phyloP scores from a whole-genome alignment of 257 asterid species.

The Paulownia fortunei region DNA sequence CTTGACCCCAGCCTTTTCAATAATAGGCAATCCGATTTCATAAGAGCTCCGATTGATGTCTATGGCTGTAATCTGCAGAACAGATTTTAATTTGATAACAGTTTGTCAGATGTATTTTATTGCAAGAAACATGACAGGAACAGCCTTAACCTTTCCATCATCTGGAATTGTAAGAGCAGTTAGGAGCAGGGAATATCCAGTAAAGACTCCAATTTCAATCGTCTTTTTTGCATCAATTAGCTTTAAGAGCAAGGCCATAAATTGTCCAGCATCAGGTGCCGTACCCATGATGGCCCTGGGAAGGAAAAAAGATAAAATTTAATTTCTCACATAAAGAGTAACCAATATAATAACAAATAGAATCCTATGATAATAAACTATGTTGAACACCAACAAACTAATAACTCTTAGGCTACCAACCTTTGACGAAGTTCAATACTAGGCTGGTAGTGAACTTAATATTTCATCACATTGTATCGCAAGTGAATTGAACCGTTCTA shows the following conservation, averaged over 20 bases:
- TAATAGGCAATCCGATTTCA: slow-evolving; percentile 57
- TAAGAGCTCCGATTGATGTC: slow-evolving; percentile 47
- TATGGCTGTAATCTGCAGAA: slow-evolving; percentile 57
- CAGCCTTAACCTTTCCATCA: slow-evolving; percentile 53
- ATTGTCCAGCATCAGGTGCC: slow-evolving; percentile 62
- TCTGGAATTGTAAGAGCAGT: slow-evolving; percentile 68
- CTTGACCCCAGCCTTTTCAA: slow-evolving; percentile 53
- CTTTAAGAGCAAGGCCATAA: slow-evolving; percentile 49
- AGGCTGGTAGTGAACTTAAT: background rate
- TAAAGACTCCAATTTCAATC: slow-evolving; percentile 63
- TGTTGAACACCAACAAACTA: background rate
- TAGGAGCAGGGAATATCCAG: slow-evolving; percentile 65
- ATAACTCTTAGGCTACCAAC: background rate
- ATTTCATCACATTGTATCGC: background rate
- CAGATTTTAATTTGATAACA: background rate
- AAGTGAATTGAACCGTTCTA: background rate
- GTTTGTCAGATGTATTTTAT: background rate
- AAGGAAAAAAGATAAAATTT: background rate
- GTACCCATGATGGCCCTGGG: slow-evolving; percentile 47
- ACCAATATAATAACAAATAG: background rate
- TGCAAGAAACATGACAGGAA: background rate
- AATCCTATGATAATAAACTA: background rate
- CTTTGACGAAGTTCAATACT: background rate
- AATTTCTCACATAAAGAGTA: background rate
- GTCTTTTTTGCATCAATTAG: slow-evolving; percentile 54